phyloP scores from a whole-genome alignment of 225 moss, liverwort and hornwort species.

The Pseudisothecium myosuroides region DNA sequence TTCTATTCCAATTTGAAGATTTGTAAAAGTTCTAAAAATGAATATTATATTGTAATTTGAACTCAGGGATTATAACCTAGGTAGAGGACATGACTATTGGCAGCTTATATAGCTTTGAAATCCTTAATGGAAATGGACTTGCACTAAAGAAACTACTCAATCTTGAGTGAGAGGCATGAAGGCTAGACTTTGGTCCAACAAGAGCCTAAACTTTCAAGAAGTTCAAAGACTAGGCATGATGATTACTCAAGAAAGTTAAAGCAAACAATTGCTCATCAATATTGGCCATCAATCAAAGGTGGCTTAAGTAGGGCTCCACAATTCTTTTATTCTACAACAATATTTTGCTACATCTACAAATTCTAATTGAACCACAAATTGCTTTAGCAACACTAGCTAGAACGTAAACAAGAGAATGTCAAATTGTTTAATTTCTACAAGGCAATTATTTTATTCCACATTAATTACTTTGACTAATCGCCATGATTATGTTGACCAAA shows the following conservation, averaged over 20 bases:
- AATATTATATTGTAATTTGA: neutral
- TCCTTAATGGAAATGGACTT: too few relatives aligned
- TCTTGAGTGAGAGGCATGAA: neutral
- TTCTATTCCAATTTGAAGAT: neutral
- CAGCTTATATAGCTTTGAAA: too few relatives aligned
- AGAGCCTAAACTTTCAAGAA: neutral
- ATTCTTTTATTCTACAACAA: too few relatives aligned
- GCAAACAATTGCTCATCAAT: neutral
- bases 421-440: neutral
- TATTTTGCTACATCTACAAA: too few relatives aligned
- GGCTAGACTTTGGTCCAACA: neutral
- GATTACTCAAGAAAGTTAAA: neutral
- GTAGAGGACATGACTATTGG: too few relatives aligned
- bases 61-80: neutral
- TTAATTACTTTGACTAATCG: too few relatives aligned
- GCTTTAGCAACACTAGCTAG: rapidly evolving
- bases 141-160: neutral
- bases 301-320: too few relatives aligned
- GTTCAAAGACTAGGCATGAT: neutral
- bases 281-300: neutral
- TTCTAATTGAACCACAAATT: neutral
- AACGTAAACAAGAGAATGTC: neutral
- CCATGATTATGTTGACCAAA: neutral
- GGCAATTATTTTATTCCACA: neutral
- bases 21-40: neutral